phyloP scores from a whole-genome alignment of 2,329 filamentous ascomycete species.

The Anthostomella pinea region DNA sequence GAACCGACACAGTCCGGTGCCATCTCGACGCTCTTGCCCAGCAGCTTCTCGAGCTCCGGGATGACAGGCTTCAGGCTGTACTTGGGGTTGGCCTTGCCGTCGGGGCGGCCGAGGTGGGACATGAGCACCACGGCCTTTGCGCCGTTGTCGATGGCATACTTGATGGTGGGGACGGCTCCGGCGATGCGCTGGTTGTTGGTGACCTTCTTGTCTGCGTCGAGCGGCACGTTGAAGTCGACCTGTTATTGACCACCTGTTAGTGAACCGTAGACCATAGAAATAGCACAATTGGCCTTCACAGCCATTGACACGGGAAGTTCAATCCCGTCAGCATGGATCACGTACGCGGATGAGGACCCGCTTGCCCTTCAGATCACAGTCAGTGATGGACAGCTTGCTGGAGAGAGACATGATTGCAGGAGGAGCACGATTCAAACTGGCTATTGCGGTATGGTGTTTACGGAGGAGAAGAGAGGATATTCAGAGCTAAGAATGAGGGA shows the following conservation, averaged over 20 bases:
- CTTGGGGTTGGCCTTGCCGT: slow-evolving; percentile 85
- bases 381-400: slow-evolving; percentile 95
- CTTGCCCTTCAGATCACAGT: slow-evolving; percentile 97
- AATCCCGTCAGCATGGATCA: slow-evolving; percentile 5
- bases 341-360: slow-evolving; percentile 93
- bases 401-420: slow-evolving; percentile 83
- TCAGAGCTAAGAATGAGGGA: slow-evolving; percentile 13
- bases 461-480: slow-evolving; percentile 14
- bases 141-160: slow-evolving; percentile 84
- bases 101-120: slow-evolving; percentile 96
- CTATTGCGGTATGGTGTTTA: slow-evolving; percentile 4
- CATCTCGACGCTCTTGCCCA: slow-evolving; percentile 82
- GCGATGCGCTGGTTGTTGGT: slow-evolving; percentile 99
- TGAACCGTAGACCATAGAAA: slow-evolving; percentile 9
- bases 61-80: slow-evolving; percentile 94
- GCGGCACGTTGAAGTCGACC: slow-evolving; percentile 99
- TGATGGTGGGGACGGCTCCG: slow-evolving; percentile 92
- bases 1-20: slow-evolving; percentile 86
- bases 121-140: slow-evolving; percentile 94
- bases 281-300: slow-evolving; percentile 3
- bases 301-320: not conserved
- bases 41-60: slow-evolving; percentile 84
- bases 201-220: slow-evolving; percentile 87
- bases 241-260: slow-evolving; percentile 37
- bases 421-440: slow-evolving; percentile 10